Evolutionary conservation across 1,284 basidiomycete genomes (phyloP).

Genomic region (Ceratobasidium sp.): DNA sequence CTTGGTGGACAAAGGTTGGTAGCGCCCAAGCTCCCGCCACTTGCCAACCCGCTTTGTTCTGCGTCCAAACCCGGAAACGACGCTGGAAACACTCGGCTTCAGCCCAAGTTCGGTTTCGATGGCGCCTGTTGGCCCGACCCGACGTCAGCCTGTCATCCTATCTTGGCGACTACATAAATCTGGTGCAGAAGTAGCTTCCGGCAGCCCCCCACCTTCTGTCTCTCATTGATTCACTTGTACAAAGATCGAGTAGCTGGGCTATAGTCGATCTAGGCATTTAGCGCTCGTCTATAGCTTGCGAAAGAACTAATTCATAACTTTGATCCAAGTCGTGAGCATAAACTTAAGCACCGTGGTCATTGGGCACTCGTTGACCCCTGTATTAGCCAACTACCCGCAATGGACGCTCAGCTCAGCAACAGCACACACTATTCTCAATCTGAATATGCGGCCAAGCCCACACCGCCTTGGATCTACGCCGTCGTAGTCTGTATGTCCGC

Average conservation of each 20-base stretch:
- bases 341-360: background rate
- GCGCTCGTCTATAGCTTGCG: constrained; percentile 28
- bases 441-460: background rate
- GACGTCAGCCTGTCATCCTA: constrained; percentile 39
- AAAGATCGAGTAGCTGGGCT: constrained; percentile 28
- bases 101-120: constrained; percentile 18
- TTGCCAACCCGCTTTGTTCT: constrained; percentile 6
- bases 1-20: constrained; percentile 36
- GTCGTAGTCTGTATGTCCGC: constrained; percentile 19
- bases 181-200: constrained; percentile 7
- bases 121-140: constrained; percentile 4
- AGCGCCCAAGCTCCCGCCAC: constrained; percentile 33
- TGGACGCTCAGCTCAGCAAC: constrained; percentile 18
- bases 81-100: constrained; percentile 11
- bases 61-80: constrained; percentile 15
- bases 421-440: background rate
- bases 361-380: background rate
- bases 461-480: constrained; percentile 10
- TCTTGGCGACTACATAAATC: constrained; percentile 4
- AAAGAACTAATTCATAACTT: constrained; percentile 8
- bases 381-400: constrained; percentile 7
- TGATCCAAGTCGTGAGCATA: constrained; percentile 13
- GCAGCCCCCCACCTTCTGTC: constrained; percentile 20
- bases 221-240: constrained; percentile 18
- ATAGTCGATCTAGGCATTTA: constrained; percentile 35